Evolutionary conservation across 2,329 filamentous ascomycete species (phyloP).

Genomic region (Penicillium sp.): DNA sequence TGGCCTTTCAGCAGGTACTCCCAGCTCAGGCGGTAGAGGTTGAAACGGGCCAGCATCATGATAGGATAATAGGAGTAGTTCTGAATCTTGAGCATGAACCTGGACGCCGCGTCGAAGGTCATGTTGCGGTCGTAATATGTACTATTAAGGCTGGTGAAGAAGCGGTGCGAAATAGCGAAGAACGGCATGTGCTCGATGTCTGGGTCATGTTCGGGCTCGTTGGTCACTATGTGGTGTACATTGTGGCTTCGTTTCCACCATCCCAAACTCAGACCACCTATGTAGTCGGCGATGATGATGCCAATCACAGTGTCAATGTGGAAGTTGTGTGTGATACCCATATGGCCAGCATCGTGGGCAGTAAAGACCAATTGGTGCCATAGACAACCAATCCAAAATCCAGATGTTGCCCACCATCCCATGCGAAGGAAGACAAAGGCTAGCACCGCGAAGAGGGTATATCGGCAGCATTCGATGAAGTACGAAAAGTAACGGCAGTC

Average conservation of each 20-base stretch:
- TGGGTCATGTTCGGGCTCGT: constrained; percentile 89
- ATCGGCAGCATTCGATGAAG: constrained; percentile 66
- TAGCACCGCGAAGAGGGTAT: constrained; percentile 59
- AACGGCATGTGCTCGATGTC: constrained; percentile 90
- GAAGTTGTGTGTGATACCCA: constrained; percentile 93
- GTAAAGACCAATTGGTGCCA: constrained; percentile 96
- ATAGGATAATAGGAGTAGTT: constrained; percentile 78
- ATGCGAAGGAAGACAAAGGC: constrained; percentile 56
- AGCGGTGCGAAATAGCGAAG: constrained; percentile 78
- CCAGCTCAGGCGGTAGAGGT: constrained; percentile 78
- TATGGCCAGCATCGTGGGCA: constrained; percentile 92
- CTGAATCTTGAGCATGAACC: constrained; percentile 65
- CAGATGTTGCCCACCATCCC: constrained; percentile 65
- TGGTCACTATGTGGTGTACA: constrained; percentile 93
- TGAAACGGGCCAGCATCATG: constrained; percentile 76
- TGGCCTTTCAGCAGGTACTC: constrained; percentile 65
- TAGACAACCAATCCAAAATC: constrained; percentile 68
- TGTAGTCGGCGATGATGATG: constrained; percentile 81
- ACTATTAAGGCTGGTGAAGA: constrained; percentile 65
- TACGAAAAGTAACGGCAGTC: constrained; percentile 80
- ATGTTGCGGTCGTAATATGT: constrained; percentile 80
- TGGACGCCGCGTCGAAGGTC: constrained; percentile 68
- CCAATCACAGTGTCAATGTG: constrained; percentile 76
- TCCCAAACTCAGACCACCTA: constrained; percentile 81
- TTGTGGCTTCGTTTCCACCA: constrained; percentile 99